Percentiles rank a stretch among this genome's conserved stretches.
Conservation (phyloP, 192 early-diverging fungal species). For the Coemansia sp. region DNA sequence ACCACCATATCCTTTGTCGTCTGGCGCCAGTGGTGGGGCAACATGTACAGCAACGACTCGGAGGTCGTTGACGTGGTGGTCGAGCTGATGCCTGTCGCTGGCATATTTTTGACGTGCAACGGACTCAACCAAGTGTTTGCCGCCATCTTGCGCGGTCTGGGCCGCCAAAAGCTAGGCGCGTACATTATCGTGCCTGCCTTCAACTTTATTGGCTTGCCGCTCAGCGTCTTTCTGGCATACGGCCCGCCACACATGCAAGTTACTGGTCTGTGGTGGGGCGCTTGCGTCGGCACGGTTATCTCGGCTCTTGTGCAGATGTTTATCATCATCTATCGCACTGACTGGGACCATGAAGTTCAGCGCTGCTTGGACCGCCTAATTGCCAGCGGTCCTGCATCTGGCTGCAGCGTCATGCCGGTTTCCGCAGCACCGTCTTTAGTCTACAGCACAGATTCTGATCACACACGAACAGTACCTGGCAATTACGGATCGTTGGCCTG, state of each 20-base stretch:
- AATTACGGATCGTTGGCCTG: neutral
- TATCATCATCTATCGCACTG: conserved; percentile 18
- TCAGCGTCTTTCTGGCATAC: conserved; percentile 61
- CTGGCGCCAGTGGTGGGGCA: conserved; percentile 50
- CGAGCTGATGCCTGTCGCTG: conserved; percentile 70
- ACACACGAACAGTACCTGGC: neutral
- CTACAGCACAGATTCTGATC: neutral
- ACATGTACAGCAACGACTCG: conserved; percentile 68
- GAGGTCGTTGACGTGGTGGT: conserved; percentile 71
- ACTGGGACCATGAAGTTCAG: conserved; percentile 41
- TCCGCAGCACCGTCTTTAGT: neutral
- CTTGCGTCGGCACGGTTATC: conserved; percentile 31
- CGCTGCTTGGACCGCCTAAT: conserved; percentile 29
- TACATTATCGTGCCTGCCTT: conserved; percentile 58
- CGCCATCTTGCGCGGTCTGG: conserved; percentile 59
- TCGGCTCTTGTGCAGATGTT: conserved; percentile 41
- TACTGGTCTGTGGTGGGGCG: conserved; percentile 53
- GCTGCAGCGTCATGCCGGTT: neutral
- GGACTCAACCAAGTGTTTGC: conserved; percentile 63
- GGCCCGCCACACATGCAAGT: conserved; percentile 34
- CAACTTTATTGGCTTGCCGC: conserved; percentile 59
- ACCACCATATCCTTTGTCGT: conserved; percentile 6
- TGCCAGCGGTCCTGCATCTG: conserved; percentile 9
- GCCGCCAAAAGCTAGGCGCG: conserved; percentile 59
- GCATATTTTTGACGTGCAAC: conserved; percentile 66